Conservation (phyloP, 2,329 filamentous ascomycete genomes). For the Diaporthe citrichinensis region DNA sequence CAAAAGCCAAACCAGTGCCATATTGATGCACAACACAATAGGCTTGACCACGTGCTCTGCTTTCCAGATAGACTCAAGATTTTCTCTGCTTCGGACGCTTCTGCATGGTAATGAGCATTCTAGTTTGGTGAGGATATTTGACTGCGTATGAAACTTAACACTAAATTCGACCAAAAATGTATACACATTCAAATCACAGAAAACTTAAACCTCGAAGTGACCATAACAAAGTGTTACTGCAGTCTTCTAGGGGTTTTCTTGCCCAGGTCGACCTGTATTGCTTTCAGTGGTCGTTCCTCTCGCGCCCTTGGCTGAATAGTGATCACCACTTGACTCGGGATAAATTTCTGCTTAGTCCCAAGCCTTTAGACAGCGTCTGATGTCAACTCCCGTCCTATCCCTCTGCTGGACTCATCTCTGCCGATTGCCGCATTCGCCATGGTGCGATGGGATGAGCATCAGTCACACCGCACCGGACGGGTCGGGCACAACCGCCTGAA, state of each 20-base stretch:
- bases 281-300: not conserved
- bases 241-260: not conserved
- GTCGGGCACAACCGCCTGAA: conserved; percentile 23
- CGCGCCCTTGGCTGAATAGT: not conserved
- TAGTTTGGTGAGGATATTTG: not conserved
- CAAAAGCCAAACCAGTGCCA: not conserved
- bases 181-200: too few relatives aligned
- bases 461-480: not conserved
- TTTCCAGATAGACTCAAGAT: not conserved
- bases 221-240: not conserved
- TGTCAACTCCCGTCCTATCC: not conserved
- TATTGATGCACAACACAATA: not conserved
- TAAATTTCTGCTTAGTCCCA: not conserved
- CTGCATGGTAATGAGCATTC: not conserved
- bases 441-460: conserved; percentile 6
- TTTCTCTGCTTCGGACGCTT: not conserved
- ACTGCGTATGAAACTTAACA: not conserved
- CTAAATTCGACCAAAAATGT: not conserved
- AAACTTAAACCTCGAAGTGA: too few relatives aligned
- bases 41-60: not conserved
- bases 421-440: not conserved
- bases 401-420: not conserved
- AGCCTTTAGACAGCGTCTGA: not conserved
- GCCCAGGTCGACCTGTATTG: not conserved
- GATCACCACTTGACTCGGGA: not conserved